Conservation (phyloP, 2,329 filamentous ascomycete genomes). For the Trichophyton rubrum region DNA sequence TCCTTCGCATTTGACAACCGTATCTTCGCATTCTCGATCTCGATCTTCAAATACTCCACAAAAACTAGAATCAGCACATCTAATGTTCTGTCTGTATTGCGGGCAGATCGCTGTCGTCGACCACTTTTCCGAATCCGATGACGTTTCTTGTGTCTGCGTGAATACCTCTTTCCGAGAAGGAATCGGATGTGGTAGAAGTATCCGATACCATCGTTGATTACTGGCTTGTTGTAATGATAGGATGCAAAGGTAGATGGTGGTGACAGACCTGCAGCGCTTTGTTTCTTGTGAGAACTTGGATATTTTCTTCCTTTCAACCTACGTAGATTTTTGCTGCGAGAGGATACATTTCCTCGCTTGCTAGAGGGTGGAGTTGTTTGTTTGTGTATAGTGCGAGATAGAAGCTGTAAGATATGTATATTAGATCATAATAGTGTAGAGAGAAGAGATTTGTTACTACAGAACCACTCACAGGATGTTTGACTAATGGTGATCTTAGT, state of each 20-base stretch:
- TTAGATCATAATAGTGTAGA: not conserved
- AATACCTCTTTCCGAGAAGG: not conserved
- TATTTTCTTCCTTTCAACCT: not conserved
- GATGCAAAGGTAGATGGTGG: not conserved
- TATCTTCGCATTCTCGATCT: constrained; percentile 8
- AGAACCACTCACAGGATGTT: no score
- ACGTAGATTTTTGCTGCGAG: not conserved
- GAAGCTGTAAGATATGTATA: not conserved
- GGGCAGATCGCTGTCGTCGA: not conserved
- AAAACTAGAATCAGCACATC: not conserved
- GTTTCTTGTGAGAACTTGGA: not conserved
- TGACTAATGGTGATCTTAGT: not conserved
- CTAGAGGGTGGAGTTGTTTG: not conserved
- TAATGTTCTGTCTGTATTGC: not conserved
- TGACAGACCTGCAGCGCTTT: not conserved
- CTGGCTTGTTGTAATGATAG: not conserved
- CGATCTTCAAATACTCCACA: constrained; percentile 3
- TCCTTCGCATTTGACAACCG: constrained; percentile 2
- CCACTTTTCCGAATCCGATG: not conserved
- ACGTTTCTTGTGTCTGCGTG: not conserved
- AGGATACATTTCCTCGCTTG: not conserved
- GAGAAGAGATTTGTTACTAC: not conserved
- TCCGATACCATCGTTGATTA: not conserved
- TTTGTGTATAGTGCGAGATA: not conserved
- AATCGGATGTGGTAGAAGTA: not conserved